Evolutionary conservation across 2,329 filamentous ascomycete genomes (phyloP).

Genomic region (Paecilomyces dactylethromorphus): DNA sequence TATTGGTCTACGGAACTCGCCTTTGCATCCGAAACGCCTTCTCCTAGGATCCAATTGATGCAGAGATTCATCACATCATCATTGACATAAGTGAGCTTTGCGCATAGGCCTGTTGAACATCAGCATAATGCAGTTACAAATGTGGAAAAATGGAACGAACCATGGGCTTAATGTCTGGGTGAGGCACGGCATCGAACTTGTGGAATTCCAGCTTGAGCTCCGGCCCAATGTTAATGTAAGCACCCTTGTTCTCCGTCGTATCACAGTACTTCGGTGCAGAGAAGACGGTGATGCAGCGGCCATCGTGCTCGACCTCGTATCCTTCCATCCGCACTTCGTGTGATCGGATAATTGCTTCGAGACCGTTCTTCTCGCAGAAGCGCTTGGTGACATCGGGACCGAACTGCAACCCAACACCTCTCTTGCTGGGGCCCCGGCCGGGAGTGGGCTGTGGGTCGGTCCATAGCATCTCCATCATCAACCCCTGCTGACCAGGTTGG

Average conservation of each 20-base stretch:
- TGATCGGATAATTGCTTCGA: constrained; percentile 91
- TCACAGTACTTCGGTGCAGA: constrained; percentile 97
- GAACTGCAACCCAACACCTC: constrained; percentile 93
- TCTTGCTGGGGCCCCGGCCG: constrained; percentile 89
- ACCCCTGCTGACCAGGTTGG: constrained; percentile 83
- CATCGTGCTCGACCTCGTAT: constrained; percentile 97
- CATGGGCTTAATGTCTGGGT: constrained; percentile 93
- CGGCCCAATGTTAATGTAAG: constrained; percentile 92
- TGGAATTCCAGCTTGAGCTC: constrained; percentile 89
- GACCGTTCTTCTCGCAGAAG: constrained; percentile 92
- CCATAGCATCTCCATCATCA: constrained; percentile 99
- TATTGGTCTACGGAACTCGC: neutral
- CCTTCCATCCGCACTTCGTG: constrained; percentile 98
- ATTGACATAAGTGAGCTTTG: constrained; percentile 73
- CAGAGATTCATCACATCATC: constrained; percentile 54
- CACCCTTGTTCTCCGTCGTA: constrained; percentile 94
- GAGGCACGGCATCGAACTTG: constrained; percentile 93
- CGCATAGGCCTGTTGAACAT: constrained; percentile 62
- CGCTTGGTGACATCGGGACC: constrained; percentile 92
- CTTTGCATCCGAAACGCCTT: constrained; percentile 17
- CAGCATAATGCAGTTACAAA: neutral
- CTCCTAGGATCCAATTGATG: constrained; percentile 14
- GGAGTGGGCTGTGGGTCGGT: constrained; percentile 85
- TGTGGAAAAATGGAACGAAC: constrained; percentile 29
- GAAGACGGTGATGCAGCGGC: constrained; percentile 95